Conservation (phyloP, 495 filamentous ascomycete species). For the Hypoxylon fragiforme region DNA sequence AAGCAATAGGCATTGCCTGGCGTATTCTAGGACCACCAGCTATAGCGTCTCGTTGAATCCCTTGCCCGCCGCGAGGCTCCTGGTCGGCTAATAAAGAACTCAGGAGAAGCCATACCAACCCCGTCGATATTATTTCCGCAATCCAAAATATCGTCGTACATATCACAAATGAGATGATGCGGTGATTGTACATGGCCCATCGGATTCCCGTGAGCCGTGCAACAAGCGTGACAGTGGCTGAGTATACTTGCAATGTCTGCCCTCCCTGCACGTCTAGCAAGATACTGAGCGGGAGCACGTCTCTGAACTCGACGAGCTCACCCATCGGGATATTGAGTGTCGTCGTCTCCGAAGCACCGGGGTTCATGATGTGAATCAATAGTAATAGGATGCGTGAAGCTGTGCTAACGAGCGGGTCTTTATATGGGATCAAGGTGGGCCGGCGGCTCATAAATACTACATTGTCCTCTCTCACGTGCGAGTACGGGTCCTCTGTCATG, state of each 20-base stretch:
- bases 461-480: constrained; percentile 28
- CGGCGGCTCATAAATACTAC: constrained; percentile 44
- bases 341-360: constrained; percentile 49
- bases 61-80: constrained; percentile 14
- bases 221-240: constrained; percentile 64
- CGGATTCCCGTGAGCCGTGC: constrained; percentile 76
- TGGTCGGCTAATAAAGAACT: constrained; percentile 18
- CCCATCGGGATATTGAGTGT: constrained; percentile 69
- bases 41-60: constrained; percentile 38
- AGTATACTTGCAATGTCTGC: constrained; percentile 73
- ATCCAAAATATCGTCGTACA: constrained; percentile 75
- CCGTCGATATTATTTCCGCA: constrained; percentile 64
- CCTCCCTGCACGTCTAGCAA: constrained; percentile 69
- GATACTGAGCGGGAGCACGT: constrained; percentile 59
- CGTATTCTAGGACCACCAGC: constrained; percentile 23
- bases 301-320: constrained; percentile 66
- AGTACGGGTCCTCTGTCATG: constrained; percentile 14
- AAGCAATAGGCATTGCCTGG: background rate
- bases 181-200: constrained; percentile 85
- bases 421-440: constrained; percentile 46
- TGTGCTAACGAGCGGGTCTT: constrained; percentile 41
- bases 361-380: constrained; percentile 46
- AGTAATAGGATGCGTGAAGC: constrained; percentile 49
- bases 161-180: constrained; percentile 65
- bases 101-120: constrained; percentile 60